phyloP scores from a whole-genome alignment of 179 eudicot species.

The Drosera spatulata region DNA sequence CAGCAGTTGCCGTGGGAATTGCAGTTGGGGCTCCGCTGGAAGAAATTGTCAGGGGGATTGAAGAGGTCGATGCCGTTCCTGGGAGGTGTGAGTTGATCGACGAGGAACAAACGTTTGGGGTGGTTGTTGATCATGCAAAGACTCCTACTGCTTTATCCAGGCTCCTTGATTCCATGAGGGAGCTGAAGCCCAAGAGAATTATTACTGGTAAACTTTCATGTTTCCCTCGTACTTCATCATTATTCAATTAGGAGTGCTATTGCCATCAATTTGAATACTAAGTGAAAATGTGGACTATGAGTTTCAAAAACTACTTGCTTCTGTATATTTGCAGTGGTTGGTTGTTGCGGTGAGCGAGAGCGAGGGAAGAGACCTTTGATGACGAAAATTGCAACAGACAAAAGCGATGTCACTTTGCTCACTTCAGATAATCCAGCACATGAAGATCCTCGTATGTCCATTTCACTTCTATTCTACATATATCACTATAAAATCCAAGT shows the following conservation, averaged over 20 bases:
- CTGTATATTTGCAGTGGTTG: constrained; percentile 45
- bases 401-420: constrained; percentile 90
- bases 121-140: constrained; percentile 82
- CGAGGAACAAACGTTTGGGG: constrained; percentile 98
- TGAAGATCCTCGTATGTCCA: constrained; percentile 88
- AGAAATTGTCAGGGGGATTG: constrained; percentile 95
- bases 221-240: not conserved
- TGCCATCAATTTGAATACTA: not conserved
- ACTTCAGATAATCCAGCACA: constrained; percentile 89
- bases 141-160: constrained; percentile 79
- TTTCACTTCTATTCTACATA: not conserved
- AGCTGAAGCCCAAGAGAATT: constrained; percentile 72
- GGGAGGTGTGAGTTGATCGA: constrained; percentile 97
- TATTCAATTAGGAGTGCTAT: not conserved
- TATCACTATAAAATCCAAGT: too few relatives aligned
- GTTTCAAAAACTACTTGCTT: not conserved
- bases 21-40: constrained; percentile 96
- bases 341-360: constrained; percentile 73
- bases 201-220: constrained; percentile 56
- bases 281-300: not conserved
- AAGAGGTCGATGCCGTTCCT: constrained; percentile 95
- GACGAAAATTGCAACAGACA: constrained; percentile 89
- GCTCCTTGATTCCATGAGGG: constrained; percentile 80
- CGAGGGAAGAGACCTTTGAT: constrained; percentile 93
- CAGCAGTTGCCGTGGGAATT: constrained; percentile 91